Base-by-base conservation (phyloP, 768 basidiomycete genomes). In the Russula lepida region DNA sequence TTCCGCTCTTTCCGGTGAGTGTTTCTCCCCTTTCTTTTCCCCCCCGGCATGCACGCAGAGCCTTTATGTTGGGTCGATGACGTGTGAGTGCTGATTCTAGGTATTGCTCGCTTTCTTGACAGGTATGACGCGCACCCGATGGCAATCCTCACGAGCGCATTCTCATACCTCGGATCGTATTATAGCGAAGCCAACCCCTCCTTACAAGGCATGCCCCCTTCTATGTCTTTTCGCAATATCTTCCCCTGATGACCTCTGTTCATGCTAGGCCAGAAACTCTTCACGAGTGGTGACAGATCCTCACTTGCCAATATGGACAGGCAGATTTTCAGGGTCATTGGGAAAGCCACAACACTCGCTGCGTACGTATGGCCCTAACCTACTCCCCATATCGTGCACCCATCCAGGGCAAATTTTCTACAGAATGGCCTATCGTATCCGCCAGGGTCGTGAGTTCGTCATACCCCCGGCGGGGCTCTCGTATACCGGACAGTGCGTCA, bases 111-210 rank as follows among this genome's bases (percentile, higher is more conserved):
- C 56, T 46, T 33, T 21, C 50, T 21, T 43, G 25, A 32, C 59
- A 89, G 91, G 53, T 92, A 92, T 69, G 92, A 95, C 63, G 88
- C 92, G 1, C 92, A 95, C 68, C 92, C 92, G 0, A 94, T 93
- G 92, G 84, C 89, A 21, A 93, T 94, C 64, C 78, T 93, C 48
- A 91, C 87, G 4, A 89, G 87, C 66, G 89, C 89, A 4, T 89
- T 95, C 67, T 84, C 92, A 7, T 93, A 94, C 68, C 74, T 95
- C 23, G 92, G 92, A 4, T 91, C 89, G 6, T 91, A 90, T 71
- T 93, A 93, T 69, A 76, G 80, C 67, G 91, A 93, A 68, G 90
- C 91, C 5, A 95, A 95, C 71, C 93, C 93, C 12, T 89, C 90
- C 6, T 73, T 95, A 6, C 84, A 85, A 77, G 93, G 92, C 80